Evolutionary conservation across 1,139 yeast genomes (phyloP).

Genomic region (Taphrina wiesneri): DNA sequence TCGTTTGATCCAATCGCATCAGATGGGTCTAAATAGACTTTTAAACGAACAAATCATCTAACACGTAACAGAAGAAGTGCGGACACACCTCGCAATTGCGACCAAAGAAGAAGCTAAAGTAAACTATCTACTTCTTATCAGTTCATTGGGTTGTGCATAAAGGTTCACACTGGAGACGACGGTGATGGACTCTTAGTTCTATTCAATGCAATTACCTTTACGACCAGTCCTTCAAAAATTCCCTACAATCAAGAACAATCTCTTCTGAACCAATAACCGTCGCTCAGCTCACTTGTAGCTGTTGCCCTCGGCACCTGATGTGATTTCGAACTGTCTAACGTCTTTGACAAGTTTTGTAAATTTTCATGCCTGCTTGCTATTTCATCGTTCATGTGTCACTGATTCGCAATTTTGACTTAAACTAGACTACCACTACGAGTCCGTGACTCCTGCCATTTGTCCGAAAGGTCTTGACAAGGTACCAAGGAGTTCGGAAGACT

Average conservation of each 20-base stretch:
- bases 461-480: background rate
- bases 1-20: background rate
- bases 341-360: no score
- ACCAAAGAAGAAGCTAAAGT: conserved; percentile 94
- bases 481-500: background rate
- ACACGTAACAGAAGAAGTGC: conserved; percentile 75
- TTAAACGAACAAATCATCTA: background rate
- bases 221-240: no score
- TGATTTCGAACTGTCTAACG: background rate
- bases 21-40: background rate
- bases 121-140: conserved; percentile 51
- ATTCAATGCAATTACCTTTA: background rate
- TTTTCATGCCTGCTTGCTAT: no score
- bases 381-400: no score
- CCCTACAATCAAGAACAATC: no score
- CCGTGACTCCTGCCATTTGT: no score
- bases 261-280: no score
- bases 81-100: conserved; percentile 92
- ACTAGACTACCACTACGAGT: no score
- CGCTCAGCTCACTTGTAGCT: no score
- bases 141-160: background rate
- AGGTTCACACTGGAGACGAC: background rate
- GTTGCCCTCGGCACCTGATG: background rate
- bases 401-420: no score
- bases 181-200: background rate